Percentiles rank a stretch among this genome's conserved stretches.
Evolutionary conservation across 257 asterid species (phyloP).

Genomic region (Buddleja alternifolia): DNA sequence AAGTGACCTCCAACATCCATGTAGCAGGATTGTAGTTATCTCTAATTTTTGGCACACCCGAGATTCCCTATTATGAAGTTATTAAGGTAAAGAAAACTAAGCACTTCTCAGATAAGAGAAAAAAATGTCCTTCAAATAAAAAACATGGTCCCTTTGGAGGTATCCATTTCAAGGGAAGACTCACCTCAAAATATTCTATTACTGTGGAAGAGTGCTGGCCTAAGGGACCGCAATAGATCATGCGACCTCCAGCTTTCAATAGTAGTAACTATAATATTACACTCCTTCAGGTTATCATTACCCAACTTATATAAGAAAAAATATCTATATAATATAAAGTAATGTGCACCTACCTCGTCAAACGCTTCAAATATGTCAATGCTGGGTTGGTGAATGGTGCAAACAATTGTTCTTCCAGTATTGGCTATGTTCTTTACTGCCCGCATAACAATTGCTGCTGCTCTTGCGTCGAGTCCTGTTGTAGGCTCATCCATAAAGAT

Average conservation of each 20-base stretch:
- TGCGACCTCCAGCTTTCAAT: slow-evolving; percentile 56
- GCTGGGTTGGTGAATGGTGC: slow-evolving; percentile 72
- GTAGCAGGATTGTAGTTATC: slow-evolving; percentile 67
- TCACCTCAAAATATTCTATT: slow-evolving; percentile 67
- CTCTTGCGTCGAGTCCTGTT: slow-evolving; percentile 64
- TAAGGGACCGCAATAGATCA: slow-evolving; percentile 60
- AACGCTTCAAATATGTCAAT: slow-evolving; percentile 63
- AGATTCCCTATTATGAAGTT: slow-evolving; percentile 36
- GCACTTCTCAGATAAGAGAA: too few species aligned
- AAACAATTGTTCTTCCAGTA: slow-evolving; percentile 67
- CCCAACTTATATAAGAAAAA: too few species aligned
- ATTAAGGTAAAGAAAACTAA: background rate
- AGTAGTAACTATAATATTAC: slow-evolving; percentile 43
- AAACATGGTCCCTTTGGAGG: too few species aligned
- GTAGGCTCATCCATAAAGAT: slow-evolving; percentile 69
- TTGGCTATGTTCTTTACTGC: slow-evolving; percentile 59
- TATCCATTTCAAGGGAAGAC: slow-evolving; percentile 5
- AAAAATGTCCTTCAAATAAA: too few species aligned
- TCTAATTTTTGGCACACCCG: slow-evolving; percentile 51
- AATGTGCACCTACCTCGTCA: slow-evolving; percentile 45
- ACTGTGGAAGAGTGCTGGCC: slow-evolving; percentile 51
- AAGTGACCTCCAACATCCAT: slow-evolving; percentile 70
- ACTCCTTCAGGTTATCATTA: too few species aligned
- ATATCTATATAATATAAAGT: too few species aligned
- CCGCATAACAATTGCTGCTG: slow-evolving; percentile 69